Conservation (phyloP, 768 basidiomycete species). For the Auricularia heimuer region DNA sequence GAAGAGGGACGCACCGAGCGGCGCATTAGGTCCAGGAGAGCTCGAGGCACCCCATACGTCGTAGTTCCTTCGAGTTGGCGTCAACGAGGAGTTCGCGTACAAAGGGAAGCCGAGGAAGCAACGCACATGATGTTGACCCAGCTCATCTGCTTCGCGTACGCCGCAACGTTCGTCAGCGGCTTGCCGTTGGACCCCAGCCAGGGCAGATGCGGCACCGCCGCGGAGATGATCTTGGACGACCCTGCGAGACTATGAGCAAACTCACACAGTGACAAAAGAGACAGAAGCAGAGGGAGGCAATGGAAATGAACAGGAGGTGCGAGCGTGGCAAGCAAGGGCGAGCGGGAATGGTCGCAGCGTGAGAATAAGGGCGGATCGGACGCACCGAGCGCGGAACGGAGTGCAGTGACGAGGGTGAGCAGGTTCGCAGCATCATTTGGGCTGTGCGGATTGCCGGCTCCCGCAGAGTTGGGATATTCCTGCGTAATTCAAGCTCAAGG, state of each 20-base stretch:
- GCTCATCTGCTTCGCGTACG: conserved; percentile 51
- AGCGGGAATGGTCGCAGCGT: too few relatives aligned
- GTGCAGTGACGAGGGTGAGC: conserved; percentile 44
- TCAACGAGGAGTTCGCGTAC: conserved; percentile 15
- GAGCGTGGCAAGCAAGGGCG: too few relatives aligned
- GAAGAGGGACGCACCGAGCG: conserved; percentile 29
- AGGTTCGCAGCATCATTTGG: conserved; percentile 55
- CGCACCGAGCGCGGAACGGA: conserved; percentile 45
- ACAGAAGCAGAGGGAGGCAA: not conserved
- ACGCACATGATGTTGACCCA: conserved; percentile 61
- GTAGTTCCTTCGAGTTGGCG: conserved; percentile 56
- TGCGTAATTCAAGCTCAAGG: conserved; percentile 16
- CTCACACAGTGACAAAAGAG: too few relatives aligned
- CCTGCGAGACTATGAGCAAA: not conserved
- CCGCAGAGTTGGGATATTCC: conserved; percentile 65
- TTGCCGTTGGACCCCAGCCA: conserved; percentile 55
- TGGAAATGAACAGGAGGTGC: not conserved
- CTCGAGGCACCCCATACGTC: conserved; percentile 60
- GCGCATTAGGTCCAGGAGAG: conserved; percentile 66
- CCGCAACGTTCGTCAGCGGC: conserved; percentile 55
- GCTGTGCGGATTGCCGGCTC: conserved; percentile 52
- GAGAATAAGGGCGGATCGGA: not conserved
- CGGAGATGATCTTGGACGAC: conserved; percentile 51
- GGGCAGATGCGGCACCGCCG: conserved; percentile 58
- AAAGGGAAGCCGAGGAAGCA: not conserved